These are phyloP conservation scores for Aspergillus eucalypticola DNA, from an alignment of 2,329 filamentous ascomycete genomes.

Conservation along the genomic window DNA sequence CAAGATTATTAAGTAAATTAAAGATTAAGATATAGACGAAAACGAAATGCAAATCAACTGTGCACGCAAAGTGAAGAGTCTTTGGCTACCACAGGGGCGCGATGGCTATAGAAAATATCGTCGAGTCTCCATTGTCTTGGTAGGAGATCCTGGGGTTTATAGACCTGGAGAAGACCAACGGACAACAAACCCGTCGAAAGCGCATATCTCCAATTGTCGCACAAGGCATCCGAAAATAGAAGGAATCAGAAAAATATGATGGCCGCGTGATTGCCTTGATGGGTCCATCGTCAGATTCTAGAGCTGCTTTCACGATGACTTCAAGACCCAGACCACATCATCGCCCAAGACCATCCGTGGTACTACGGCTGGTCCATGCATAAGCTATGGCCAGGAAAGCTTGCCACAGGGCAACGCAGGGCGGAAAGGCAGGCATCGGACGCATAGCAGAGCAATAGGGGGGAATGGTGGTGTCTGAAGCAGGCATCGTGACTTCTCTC, in stretches of 20 bases:
- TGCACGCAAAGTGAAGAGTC: background rate
- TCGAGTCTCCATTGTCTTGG: background rate
- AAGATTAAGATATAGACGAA: conserved; percentile 4
- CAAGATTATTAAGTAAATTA: conserved; percentile 4
- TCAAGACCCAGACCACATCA: conserved; percentile 26
- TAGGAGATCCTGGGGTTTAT: conserved; percentile 24
- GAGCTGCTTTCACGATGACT: conserved; percentile 30
- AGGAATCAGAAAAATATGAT: conserved; percentile 18
- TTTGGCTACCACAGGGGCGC: background rate
- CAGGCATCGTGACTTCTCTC: conserved; percentile 15
- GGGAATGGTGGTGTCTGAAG: conserved; percentile 9
- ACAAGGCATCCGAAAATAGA: conserved; percentile 16
- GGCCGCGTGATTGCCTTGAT: conserved; percentile 29
- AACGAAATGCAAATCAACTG: background rate
- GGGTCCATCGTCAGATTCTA: conserved; percentile 17
- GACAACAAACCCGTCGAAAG: conserved; percentile 20
- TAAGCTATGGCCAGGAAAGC: conserved; percentile 11
- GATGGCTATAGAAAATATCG: conserved; percentile 1
- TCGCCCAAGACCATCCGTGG: conserved; percentile 26
- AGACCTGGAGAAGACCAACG: conserved; percentile 13
- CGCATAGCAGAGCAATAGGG: conserved; percentile 6
- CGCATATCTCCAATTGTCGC: conserved; percentile 9
- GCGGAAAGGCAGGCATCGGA: conserved; percentile 11
- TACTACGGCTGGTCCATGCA: conserved; percentile 19
- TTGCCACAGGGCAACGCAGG: conserved; percentile 20